A percentile compares a stretch with the other conserved stretches of the same genome.
These are phyloP conservation scores for Phytophthora sp. DNA, from an alignment of 352 stramenopile species.

Conservation along the genomic window DNA sequence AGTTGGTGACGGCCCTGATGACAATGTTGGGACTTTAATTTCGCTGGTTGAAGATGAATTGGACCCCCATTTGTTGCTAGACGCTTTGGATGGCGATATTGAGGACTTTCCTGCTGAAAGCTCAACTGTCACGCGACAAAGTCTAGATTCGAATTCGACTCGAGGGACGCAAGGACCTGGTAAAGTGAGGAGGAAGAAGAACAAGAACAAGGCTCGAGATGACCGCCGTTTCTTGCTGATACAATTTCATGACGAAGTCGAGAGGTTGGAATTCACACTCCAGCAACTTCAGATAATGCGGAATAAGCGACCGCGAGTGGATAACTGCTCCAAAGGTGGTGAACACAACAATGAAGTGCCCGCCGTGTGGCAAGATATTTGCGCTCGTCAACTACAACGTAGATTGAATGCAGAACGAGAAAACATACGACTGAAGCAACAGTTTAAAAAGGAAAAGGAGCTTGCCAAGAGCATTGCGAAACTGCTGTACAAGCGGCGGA, in stretches of 20 bases:
- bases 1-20: too few relatives aligned
- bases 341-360: not conserved
- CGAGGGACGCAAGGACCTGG: not conserved
- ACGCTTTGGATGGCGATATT: not conserved
- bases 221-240: not conserved
- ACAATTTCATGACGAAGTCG: not conserved
- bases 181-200: not conserved
- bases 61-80: constrained; percentile 6
- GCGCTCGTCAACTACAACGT: constrained; percentile 10
- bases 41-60: not conserved
- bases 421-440: constrained; percentile 31
- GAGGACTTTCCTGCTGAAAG: not conserved
- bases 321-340: not conserved
- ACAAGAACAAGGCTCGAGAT: not conserved
- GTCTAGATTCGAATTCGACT: not conserved
- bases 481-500: constrained; percentile 17
- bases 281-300: not conserved
- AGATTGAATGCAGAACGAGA: constrained; percentile 23
- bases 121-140: not conserved
- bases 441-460: constrained; percentile 27
- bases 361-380: constrained; percentile 30
- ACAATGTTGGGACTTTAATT: not conserved
- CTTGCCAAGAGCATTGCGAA: constrained; percentile 34
- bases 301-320: not conserved
- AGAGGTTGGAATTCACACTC: not conserved